Base-by-base conservation (phyloP, 225 moss, liverwort and hornwort species). In the Marchantia polymorpha region DNA sequence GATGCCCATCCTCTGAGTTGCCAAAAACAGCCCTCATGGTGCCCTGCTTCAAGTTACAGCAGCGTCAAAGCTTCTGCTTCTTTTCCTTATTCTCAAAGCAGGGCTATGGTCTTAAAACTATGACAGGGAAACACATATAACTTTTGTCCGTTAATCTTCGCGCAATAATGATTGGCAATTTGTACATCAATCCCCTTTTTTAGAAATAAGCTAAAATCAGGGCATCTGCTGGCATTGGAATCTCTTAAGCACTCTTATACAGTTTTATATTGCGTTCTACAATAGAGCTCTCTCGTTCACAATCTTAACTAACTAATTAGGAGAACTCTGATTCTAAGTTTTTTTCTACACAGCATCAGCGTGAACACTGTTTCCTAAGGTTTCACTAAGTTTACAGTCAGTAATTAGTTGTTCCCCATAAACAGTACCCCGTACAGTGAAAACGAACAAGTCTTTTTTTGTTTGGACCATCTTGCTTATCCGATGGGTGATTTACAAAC, bases 1-100 rank as follows among this genome's bases (percentile, higher is more conserved):
- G 93, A 93, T 85, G 78, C 90, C 91, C 91, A 93, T 93, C 29
- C 90, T 91, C 77, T 91, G 53, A 26, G 82, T 49, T 11, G 88
- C 81, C 84, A 88, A 52, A 52, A 67, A 93, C 90, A 76, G 86
- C 90, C 93, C 90, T 90, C 91, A 90, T 90, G 78, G 71, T 74
- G 3, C 39, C 39, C 39, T 39, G 39, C 39, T 39, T 39, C 39
- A 2, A 39, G 39, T 39, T 39, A 39, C 39, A 39, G 39, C 39
- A 39, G 39, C 39, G 39, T 5, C 39, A 39, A 39, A 39, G 39
- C 39, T 39, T 39, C 2, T 39, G 39, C 39, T 39, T 39, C 3
- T 39, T 39, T 39, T 39, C 5, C 39, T 39, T 39, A 2, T 39
- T 2, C 39, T 39, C 39, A 39, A 39, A 39, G 39, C 39, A 39